These are phyloP conservation scores for Allantophomopsis cytisporea DNA, from an alignment of 2,329 filamentous ascomycete species.

Conservation along the genomic window DNA sequence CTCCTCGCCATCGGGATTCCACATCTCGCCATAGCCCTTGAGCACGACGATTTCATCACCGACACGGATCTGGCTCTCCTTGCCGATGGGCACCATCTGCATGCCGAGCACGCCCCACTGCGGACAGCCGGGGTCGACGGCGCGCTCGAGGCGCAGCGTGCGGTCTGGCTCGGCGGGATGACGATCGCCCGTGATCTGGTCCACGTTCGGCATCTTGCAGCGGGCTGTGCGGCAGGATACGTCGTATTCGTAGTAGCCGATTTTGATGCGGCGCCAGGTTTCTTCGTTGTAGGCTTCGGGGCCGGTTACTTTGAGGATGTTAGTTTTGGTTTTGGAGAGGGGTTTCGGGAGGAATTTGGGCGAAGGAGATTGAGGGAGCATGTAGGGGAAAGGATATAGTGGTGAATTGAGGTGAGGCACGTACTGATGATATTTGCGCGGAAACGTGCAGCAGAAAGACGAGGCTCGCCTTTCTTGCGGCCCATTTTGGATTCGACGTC, in stretches of 20 bases:
- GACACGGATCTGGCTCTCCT: slow-evolving; percentile 34
- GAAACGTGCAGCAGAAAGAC: slow-evolving; percentile 50
- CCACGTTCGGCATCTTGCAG: slow-evolving; percentile 60
- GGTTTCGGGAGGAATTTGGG: neutral
- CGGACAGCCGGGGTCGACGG: slow-evolving; percentile 43
- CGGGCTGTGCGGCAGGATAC: slow-evolving; percentile 53
- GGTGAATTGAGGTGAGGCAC: no score
- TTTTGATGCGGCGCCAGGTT: slow-evolving; percentile 47
- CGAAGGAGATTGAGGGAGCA: neutral
- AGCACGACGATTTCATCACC: slow-evolving; percentile 40
- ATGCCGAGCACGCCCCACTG: slow-evolving; percentile 48
- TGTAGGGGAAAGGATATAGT: neutral
- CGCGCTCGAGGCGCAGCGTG: slow-evolving; percentile 41
- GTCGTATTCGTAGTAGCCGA: slow-evolving; percentile 37
- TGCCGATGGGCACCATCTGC: slow-evolving; percentile 42
- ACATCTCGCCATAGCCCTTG: slow-evolving; percentile 10
- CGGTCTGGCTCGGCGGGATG: slow-evolving; percentile 37
- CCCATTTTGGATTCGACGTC: slow-evolving; percentile 43
- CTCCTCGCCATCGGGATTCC: no score
- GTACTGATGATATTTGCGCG: slow-evolving; percentile 58
- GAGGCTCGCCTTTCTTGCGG: slow-evolving; percentile 29
- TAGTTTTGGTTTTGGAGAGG: slow-evolving; percentile 3
- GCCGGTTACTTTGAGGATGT: slow-evolving; percentile 38
- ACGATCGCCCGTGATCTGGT: slow-evolving; percentile 28
- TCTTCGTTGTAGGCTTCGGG: slow-evolving; percentile 55